phyloP scores from a whole-genome alignment of 495 filamentous ascomycete species.

The Aspergillus haitiensis region DNA sequence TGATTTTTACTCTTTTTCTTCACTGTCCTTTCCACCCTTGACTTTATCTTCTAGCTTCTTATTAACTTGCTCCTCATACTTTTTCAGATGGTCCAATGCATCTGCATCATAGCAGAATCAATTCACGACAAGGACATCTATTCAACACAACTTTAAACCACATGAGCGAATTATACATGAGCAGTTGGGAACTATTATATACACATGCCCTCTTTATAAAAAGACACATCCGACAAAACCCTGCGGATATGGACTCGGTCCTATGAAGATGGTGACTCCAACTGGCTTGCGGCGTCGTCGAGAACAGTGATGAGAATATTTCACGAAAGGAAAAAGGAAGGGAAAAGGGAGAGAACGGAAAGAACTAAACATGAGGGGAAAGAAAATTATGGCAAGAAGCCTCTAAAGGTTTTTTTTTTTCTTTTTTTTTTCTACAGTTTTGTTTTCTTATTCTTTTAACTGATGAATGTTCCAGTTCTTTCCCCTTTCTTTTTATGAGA shows the following conservation, averaged over 20 bases:
- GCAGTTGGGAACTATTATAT: no score
- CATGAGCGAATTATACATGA: no score
- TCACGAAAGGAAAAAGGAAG: no score
- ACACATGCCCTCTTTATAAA: not conserved
- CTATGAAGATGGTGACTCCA: not conserved
- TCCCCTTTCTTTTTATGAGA: no score
- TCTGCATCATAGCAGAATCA: not conserved
- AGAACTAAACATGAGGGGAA: no score
- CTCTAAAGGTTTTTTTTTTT: no score
- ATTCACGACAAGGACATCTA: not conserved
- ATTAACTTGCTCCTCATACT: not conserved
- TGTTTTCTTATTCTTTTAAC: no score
- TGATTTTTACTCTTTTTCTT: slow-evolving; percentile 7
- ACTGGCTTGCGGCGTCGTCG: not conserved
- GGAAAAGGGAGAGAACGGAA: no score
- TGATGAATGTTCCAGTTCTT: no score
- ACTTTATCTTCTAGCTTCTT: slow-evolving; percentile 1
- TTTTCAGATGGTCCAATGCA: slow-evolving; percentile 5
- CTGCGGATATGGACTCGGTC: not conserved
- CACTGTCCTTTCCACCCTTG: not conserved
- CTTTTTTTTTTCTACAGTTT: no score
- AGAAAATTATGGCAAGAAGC: no score
- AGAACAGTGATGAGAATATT: not conserved
- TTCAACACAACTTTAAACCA: not conserved
- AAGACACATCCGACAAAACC: not conserved